Base-by-base conservation (phyloP, 441 rosid genomes). In the Erysimum cheiri region DNA sequence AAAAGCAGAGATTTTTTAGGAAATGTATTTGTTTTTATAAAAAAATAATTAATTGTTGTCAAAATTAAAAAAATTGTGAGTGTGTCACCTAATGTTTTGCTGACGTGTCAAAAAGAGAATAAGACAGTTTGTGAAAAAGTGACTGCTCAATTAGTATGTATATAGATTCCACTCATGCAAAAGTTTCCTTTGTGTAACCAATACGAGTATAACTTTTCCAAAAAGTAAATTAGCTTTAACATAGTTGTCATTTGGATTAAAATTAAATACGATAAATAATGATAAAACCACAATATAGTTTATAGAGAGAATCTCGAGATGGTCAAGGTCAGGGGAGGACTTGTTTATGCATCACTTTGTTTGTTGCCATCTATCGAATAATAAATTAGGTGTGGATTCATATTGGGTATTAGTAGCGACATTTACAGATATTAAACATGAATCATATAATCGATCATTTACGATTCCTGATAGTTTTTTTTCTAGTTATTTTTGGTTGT, bases 311-410 rank as follows among this genome's bases (percentile, higher is more conserved):
- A 47, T 59, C 48, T 59, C 58, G 58, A 10, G 65, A 24, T 9
- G 37, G 58, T 69, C 48, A 69, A 35, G 43, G 57, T 58, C 48
- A 24, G 57, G 55, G 56, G 31, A 58, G 14, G 11, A 69, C 43
- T 47, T 48, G 37, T 36, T 33, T 67, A 43, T 56, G 41, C 28
- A 26, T 10, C 11, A 11, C 1, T 35, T 35, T 35, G 11, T 40
- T 36, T 39, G 14, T 36, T 39, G 14, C 22, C 13, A 28, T 26
- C 43, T 40, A 46, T 15, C 12, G 29, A 15, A 29, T 54, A 22
- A 40, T 43, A 19, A 43, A 55, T 19, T 47, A 11, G 14, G 29
- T 8, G 55, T 31, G 13, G 46, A 41, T 40, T 67, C 39, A 24
- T 19, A 48, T 19, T 19, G 22, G 57, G 33, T 24, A 47, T 48